Base-by-base conservation (phyloP, 768 basidiomycete genomes). In the Tulasnella sp. region DNA sequence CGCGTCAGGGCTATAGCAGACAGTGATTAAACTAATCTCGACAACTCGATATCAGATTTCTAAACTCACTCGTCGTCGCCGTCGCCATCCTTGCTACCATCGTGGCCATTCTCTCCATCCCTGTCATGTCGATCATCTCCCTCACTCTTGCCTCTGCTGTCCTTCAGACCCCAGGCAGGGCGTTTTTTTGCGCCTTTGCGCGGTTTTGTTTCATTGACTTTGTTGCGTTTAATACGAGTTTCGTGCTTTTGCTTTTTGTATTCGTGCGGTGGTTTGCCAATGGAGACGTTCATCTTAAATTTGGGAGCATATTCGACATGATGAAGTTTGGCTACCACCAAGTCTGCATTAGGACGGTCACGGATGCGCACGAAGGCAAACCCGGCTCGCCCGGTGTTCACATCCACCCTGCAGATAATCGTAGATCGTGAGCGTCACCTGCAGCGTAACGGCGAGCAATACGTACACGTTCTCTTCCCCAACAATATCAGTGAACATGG, bases 231-330 rank as follows among this genome's bases (percentile, higher is more conserved):
- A 23, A 23, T 17, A 11, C 37, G 35, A 19, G 37, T 17, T 6
- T 55, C 53, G 32, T 57, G 23, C 41, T 57, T 57, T 36, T 31
- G 31, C 36, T 48, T 57, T 31, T 31, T 43, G 41, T 57, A 57
- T 25, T 57, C 54, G 9, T 32, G n/a, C 5, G 54, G 54, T 6
- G 54, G 54, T 31, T 57, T 57, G n/a, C 54, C 54, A 19, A 57
- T 57, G 32, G 40, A 45, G 2, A 57, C 54, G 36, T 57, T 57
- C 54, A 57, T 57, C 42, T 32, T 31, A 31, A n/a, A 48, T 19
- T 48, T 57, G 5, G 51, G 51, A 31, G 40, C 54, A 36, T 48
- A 57, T 31, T 57, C 45, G 21, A 37, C 54, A 34, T 57, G 54
- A 17, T 57, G 54, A n/a, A 57, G 41, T 19, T 48, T 43, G 23